Percentiles rank a stretch among this genome's conserved stretches.
Evolutionary conservation across 2,329 filamentous ascomycete species (phyloP).

Genomic region (Penicillium rolfsii): DNA sequence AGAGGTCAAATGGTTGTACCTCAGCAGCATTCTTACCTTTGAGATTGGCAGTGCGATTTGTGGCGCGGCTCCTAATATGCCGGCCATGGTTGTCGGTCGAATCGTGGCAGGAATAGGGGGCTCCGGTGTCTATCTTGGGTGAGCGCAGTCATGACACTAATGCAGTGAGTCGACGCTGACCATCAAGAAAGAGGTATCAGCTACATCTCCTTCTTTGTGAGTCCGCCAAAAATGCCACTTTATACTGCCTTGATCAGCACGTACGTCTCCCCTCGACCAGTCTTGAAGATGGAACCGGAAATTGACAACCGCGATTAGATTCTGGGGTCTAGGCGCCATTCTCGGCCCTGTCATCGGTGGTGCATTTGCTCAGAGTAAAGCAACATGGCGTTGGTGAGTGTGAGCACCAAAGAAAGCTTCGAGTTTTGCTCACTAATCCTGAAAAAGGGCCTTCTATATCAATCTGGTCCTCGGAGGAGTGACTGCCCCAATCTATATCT

Average conservation of each 20-base stretch:
- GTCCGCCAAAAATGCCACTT: neutral
- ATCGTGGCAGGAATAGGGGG: neutral
- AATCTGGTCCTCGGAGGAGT: neutral
- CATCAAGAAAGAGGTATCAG: neutral
- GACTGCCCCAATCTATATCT: neutral
- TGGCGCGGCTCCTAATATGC: constrained; percentile 1
- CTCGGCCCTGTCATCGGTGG: constrained; percentile 2
- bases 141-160: neutral
- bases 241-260: neutral
- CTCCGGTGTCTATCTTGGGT: constrained; percentile 2
- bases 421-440: too few species aligned
- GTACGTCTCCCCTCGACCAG: too few species aligned
- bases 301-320: neutral
- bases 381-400: constrained; percentile 1
- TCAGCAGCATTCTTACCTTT: neutral
- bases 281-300: too few species aligned
- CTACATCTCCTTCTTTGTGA: neutral
- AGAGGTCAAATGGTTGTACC: neutral
- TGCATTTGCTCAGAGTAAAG: neutral
- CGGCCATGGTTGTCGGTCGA: constrained; percentile 2
- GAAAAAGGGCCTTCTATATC: neutral
- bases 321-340: constrained; percentile 4
- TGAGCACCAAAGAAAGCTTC: too few species aligned
- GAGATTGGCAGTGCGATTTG: constrained; percentile 4
- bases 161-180: too few species aligned